phyloP scores from a whole-genome alignment of 1,139 yeast genomes.

The Yamadazyma buinensis region DNA sequence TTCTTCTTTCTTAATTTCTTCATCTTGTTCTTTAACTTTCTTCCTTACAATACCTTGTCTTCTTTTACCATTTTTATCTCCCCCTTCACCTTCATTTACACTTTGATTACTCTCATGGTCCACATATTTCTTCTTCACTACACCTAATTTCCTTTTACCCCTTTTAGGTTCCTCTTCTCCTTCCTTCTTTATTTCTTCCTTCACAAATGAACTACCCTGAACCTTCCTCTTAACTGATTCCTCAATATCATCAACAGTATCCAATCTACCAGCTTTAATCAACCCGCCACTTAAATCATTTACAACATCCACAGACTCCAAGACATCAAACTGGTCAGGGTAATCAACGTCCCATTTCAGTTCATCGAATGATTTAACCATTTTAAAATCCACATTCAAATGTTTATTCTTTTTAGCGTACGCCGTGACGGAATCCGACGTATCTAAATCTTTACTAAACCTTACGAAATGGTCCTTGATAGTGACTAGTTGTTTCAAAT shows the following conservation, averaged over 20 bases:
- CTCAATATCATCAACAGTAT: too few species aligned
- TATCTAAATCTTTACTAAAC: slow-evolving; percentile 3
- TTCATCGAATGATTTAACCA: slow-evolving; percentile 9
- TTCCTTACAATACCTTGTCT: too few species aligned
- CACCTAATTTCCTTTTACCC: too few species aligned
- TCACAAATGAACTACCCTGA: too few species aligned
- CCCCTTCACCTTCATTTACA: too few species aligned
- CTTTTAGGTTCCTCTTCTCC: slow-evolving; percentile 1
- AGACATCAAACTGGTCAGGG: too few species aligned
- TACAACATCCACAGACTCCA: neutral
- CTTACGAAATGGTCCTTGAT: slow-evolving; percentile 31
- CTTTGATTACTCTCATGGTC: too few species aligned
- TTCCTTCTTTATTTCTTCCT: slow-evolving; percentile 1
- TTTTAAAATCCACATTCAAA: slow-evolving; percentile 4
- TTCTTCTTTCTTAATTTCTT: neutral
- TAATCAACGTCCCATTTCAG: slow-evolving; percentile 7
- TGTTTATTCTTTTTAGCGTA: slow-evolving; percentile 14
- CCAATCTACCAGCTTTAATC: too few species aligned
- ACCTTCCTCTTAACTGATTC: neutral
- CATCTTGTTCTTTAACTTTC: neutral
- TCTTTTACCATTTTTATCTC: too few species aligned
- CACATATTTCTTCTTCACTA: too few species aligned
- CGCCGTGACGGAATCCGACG: neutral
- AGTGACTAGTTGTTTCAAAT: slow-evolving; percentile 20
- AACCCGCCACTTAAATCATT: neutral